These are phyloP conservation scores for Lentinula lateritia DNA, from an alignment of 768 basidiomycete genomes.

Conservation along the genomic window DNA sequence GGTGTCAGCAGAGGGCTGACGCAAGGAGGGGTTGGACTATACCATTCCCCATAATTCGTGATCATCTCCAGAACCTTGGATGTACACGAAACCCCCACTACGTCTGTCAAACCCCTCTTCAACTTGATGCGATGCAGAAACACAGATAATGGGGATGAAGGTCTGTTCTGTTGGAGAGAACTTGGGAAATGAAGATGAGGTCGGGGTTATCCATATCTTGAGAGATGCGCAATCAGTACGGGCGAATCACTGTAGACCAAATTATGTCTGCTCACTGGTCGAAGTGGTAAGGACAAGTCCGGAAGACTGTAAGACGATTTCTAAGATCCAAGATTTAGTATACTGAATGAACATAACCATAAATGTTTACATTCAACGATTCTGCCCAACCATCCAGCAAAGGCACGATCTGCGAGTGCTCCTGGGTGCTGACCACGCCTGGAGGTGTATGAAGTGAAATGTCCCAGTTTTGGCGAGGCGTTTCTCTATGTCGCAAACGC, in stretches of 20 bases:
- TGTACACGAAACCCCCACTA: slow-evolving; percentile 70
- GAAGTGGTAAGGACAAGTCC: slow-evolving; percentile 54
- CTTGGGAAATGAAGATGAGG: slow-evolving; percentile 44
- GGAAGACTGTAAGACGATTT: slow-evolving; percentile 69
- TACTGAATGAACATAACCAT: background rate
- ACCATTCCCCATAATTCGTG: slow-evolving; percentile 89
- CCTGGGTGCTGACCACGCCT: slow-evolving; percentile 60
- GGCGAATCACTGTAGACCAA: background rate
- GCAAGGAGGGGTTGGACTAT: slow-evolving; percentile 4
- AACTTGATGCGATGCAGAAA: slow-evolving; percentile 78
- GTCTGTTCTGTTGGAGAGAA: slow-evolving; percentile 19
- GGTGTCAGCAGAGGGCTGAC: background rate
- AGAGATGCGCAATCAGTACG: background rate
- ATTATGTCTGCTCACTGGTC: slow-evolving; percentile 34
- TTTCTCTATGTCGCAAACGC: slow-evolving; percentile 25
- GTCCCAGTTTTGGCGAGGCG: slow-evolving; percentile 41
- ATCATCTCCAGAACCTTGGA: slow-evolving; percentile 94
- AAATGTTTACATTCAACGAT: slow-evolving; percentile 50
- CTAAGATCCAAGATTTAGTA: slow-evolving; percentile 28
- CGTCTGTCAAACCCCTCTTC: slow-evolving; percentile 57
- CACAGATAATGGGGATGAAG: slow-evolving; percentile 73
- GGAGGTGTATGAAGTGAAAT: slow-evolving; percentile 65
- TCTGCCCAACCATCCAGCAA: slow-evolving; percentile 65
- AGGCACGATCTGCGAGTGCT: slow-evolving; percentile 73
- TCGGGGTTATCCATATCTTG: slow-evolving; percentile 76